Evolutionary conservation across 768 basidiomycete species (phyloP).

Genomic region (Pleurotus cornucopiae): DNA sequence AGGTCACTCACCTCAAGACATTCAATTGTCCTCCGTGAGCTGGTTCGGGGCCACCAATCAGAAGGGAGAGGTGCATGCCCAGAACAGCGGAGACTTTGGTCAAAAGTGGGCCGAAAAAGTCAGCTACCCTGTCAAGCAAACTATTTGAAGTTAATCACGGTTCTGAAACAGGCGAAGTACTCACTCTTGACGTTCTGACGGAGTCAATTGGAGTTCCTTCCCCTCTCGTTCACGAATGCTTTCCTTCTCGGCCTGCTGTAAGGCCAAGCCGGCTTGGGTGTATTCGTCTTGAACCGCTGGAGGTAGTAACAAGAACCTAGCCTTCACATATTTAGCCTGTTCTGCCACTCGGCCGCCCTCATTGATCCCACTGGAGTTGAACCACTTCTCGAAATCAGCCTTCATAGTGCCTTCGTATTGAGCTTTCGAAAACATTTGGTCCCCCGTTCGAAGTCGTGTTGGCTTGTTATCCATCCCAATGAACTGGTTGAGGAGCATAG

Average conservation of each 20-base stretch:
- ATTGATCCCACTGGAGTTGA: neutral
- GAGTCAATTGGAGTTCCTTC: neutral
- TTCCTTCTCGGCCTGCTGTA: neutral
- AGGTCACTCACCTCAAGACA: conserved; percentile 6
- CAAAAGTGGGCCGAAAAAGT: neutral
- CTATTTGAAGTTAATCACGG: neutral
- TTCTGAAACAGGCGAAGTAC: neutral
- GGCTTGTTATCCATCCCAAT: conserved; percentile 1
- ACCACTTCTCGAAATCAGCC: conserved; percentile 2
- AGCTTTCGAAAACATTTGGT: conserved; percentile 1
- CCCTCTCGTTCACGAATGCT: neutral
- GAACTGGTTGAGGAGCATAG: neutral
- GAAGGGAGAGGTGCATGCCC: conserved; percentile 5
- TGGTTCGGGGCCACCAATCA: conserved; percentile 8
- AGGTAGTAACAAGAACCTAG: too few relatives aligned
- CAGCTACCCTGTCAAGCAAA: neutral
- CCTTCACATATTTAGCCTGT: too few relatives aligned
- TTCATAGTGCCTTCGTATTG: neutral
- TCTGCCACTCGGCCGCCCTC: neutral
- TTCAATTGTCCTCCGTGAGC: conserved; percentile 6
- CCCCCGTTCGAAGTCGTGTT: neutral
- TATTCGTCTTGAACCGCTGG: too few relatives aligned
- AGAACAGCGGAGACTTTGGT: neutral
- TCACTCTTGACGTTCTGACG: neutral
- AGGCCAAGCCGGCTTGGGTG: too few relatives aligned